Conservation (phyloP, 495 filamentous ascomycete species). For the Lophiotrema nucula region DNA sequence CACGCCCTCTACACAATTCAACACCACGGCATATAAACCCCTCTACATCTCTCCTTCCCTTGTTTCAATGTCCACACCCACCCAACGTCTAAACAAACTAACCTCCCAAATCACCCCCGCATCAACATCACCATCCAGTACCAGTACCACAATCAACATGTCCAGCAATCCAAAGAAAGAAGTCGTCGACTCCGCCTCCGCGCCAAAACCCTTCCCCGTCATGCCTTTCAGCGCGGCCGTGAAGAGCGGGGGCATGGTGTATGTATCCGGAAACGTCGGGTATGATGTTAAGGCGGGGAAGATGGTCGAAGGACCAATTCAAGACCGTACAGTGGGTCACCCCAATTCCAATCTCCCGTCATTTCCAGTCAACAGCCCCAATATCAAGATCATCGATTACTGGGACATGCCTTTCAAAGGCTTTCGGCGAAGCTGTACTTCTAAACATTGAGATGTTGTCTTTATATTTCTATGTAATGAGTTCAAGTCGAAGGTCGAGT, state of each 20-base stretch:
- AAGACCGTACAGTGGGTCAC: constrained; percentile 27
- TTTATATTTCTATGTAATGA: no score
- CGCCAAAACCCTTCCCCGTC: constrained; percentile 19
- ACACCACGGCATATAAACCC: no score
- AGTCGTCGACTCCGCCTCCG: constrained; percentile 15
- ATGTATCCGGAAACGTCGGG: constrained; percentile 39
- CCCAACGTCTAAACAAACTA: neutral
- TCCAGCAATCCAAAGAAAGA: constrained; percentile 31
- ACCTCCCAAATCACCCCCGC: neutral
- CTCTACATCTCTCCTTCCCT: no score
- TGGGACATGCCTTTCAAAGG: no score
- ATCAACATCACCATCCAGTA: neutral
- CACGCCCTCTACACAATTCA: no score
- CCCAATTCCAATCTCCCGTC: no score
- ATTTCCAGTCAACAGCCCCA: no score
- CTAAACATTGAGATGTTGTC: no score
- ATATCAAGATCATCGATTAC: no score
- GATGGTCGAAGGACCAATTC: constrained; percentile 22
- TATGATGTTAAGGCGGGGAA: constrained; percentile 33
- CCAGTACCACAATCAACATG: neutral
- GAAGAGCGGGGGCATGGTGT: constrained; percentile 38
- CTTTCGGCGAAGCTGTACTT: no score
- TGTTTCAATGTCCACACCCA: neutral
- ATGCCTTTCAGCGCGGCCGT: constrained; percentile 31
- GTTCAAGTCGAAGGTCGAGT: no score